Base-by-base conservation (phyloP, 352 stramenopile genomes). In the Globisporangium emineosum region DNA sequence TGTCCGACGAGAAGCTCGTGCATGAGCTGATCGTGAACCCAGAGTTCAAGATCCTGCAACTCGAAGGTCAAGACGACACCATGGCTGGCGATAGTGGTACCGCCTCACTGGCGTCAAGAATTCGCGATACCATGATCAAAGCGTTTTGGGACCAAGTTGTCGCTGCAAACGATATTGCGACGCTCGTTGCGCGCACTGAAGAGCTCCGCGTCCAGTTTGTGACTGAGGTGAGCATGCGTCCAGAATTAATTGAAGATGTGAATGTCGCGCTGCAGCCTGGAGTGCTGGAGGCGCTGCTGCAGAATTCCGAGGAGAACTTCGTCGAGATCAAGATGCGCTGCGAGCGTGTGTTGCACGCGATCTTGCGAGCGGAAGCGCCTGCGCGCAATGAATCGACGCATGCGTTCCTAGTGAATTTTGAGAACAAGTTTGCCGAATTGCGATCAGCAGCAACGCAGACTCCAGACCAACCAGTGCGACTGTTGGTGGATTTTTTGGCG, bases 21-120 rank as follows among this genome's bases (percentile, higher is more conserved):
- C 84, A 93, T 33, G 82, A 93, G 27, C 58, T 93, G 29, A 90
- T 91, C 64, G 45, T 91, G 58, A 89, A 93, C 62, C 84, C 84
- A 0, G 60, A 73, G 25, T 90, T 88, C 45, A 72, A 81, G 27
- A 62, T 91, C 1, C 63, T 68, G 23, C 60, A 10, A 8, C 27
- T 33, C 27, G 25, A 33, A 10, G 50, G 30, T 4, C 47, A 65
- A 27, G 43, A 70, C 52, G 27, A 40, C 67, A 3, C 42, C 9
- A 57, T 42, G 51, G 21, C 27, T 40, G 27, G 3, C n/a, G 43
- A n/a, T 21, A 35, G 10, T 15, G 69, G 65, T 13, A 52, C 64
- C 1, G 70, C 69, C 0, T 72, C 74, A 2, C 61, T 89, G 49
- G 68, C 70, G 19, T 66, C 73, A 12, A 70, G 78, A 21, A 70